A percentile compares a stretch with the other conserved stretches of the same genome.
These are phyloP conservation scores for Cystoderma amianthinum DNA, from an alignment of 768 basidiomycete genomes.

Conservation along the genomic window DNA sequence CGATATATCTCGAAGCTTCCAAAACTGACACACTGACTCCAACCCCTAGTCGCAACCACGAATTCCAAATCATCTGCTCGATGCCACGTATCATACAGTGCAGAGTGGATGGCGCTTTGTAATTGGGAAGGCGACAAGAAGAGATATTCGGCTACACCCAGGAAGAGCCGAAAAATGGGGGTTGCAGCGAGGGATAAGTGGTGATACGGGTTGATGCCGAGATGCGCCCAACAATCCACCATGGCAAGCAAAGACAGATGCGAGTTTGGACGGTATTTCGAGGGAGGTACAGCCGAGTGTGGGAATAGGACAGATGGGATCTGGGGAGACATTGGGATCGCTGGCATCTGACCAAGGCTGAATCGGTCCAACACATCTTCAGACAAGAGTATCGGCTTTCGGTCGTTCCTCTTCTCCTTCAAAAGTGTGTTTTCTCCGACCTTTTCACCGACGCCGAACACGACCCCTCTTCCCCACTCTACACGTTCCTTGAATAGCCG, in stretches of 20 bases:
- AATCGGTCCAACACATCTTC: constrained; percentile 87
- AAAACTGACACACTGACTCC: constrained; percentile 94
- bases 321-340: constrained; percentile 3
- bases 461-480: constrained; percentile 62
- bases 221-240: constrained; percentile 95
- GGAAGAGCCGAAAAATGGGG: constrained; percentile 93
- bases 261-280: constrained; percentile 61
- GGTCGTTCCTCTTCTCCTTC: constrained; percentile 17
- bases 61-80: constrained; percentile 92
- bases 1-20: constrained; percentile 86
- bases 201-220: constrained; percentile 81
- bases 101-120: constrained; percentile 66
- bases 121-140: constrained; percentile 68
- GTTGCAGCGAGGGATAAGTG: constrained; percentile 94
- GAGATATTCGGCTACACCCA: constrained; percentile 94
- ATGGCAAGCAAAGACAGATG: constrained; percentile 93
- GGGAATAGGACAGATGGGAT: constrained; percentile 5
- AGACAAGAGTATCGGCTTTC: constrained; percentile 72
- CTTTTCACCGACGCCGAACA: constrained; percentile 50
- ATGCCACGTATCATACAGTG: constrained; percentile 70
- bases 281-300: constrained; percentile 25
- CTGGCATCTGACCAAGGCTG: constrained; percentile 52
- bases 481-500: constrained; percentile 62
- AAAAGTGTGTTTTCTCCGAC: constrained; percentile 1
- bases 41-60: constrained; percentile 86